Evolutionary conservation across 2,329 filamentous ascomycete genomes (phyloP).

Genomic region (Pseudogymnoascus sp.): DNA sequence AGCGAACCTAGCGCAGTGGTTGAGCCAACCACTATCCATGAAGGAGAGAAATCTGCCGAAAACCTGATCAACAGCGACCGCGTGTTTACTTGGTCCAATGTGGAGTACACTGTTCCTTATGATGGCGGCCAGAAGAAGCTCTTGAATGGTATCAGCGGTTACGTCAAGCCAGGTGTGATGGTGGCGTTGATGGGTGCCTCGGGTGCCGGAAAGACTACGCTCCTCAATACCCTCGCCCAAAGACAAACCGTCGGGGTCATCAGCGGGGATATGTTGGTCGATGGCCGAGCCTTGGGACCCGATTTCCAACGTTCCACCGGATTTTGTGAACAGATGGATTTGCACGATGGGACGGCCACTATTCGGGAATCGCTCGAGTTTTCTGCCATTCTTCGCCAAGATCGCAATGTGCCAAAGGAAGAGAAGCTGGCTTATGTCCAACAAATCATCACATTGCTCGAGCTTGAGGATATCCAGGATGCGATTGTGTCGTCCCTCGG

Average conservation of each 20-base stretch:
- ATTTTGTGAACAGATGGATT: slow-evolving; percentile 87
- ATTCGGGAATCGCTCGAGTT: slow-evolving; percentile 85
- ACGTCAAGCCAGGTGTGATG: slow-evolving; percentile 63
- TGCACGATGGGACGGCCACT: slow-evolving; percentile 74
- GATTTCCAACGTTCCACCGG: slow-evolving; percentile 71
- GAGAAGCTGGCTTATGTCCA: slow-evolving; percentile 86
- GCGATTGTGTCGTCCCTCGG: slow-evolving; percentile 55
- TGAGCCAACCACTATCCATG: slow-evolving; percentile 10
- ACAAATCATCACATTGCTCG: slow-evolving; percentile 57
- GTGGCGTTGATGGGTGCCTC: slow-evolving; percentile 53
- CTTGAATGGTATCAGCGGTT: slow-evolving; percentile 72
- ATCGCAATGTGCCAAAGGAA: slow-evolving; percentile 56
- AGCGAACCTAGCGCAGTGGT: slow-evolving; percentile 17
- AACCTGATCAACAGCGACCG: slow-evolving; percentile 53
- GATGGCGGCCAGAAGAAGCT: slow-evolving; percentile 55
- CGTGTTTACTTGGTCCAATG: slow-evolving; percentile 66
- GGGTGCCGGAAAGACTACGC: slow-evolving; percentile 81
- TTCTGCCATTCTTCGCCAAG: slow-evolving; percentile 80
- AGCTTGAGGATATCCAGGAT: slow-evolving; percentile 59
- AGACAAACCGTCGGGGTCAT: slow-evolving; percentile 85
- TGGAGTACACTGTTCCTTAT: slow-evolving; percentile 59
- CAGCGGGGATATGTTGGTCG: slow-evolving; percentile 67
- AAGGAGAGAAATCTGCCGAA: slow-evolving; percentile 11
- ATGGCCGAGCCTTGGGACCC: slow-evolving; percentile 58
- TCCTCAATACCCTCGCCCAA: slow-evolving; percentile 75